A percentile compares a stretch with the other conserved stretches of the same genome.
phyloP scores from a whole-genome alignment of 305 asterid species.

The Fraxinus dipetala region DNA sequence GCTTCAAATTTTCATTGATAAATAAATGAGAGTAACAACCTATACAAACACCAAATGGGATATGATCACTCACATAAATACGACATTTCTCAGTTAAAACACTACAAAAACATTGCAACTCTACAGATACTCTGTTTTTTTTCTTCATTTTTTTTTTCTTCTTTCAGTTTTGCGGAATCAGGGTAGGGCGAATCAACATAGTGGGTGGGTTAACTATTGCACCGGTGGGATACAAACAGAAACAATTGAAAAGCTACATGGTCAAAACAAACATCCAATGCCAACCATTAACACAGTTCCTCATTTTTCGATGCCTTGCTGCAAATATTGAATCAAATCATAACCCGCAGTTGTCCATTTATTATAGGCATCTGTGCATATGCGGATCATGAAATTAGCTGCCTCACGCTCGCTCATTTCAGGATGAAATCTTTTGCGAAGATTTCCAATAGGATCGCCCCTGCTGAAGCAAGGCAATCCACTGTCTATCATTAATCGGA shows the following conservation, averaged over 20 bases:
- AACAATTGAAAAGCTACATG: conserved; percentile 15
- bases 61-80: background rate
- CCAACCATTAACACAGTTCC: conserved; percentile 9
- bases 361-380: conserved; percentile 85
- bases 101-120: background rate
- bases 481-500: conserved; percentile 77
- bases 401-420: conserved; percentile 99
- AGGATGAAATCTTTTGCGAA: conserved; percentile 90
- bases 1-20: background rate
- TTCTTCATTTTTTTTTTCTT: too few relatives aligned
- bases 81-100: background rate
- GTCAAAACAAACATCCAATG: conserved; percentile 23
- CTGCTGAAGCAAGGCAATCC: conserved; percentile 98
- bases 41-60: background rate
- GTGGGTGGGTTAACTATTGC: background rate
- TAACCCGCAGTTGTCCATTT: conserved; percentile 97
- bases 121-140: background rate
- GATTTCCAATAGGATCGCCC: conserved; percentile 98
- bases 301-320: conserved; percentile 96
- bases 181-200: too few relatives aligned
- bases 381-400: conserved; percentile 84
- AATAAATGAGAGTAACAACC: background rate
- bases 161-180: too few relatives aligned
- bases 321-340: conserved; percentile 92
- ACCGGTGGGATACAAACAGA: background rate